These are phyloP conservation scores for Naganishia sp. DNA, from an alignment of 1,284 basidiomycete genomes.

Conservation along the genomic window DNA sequence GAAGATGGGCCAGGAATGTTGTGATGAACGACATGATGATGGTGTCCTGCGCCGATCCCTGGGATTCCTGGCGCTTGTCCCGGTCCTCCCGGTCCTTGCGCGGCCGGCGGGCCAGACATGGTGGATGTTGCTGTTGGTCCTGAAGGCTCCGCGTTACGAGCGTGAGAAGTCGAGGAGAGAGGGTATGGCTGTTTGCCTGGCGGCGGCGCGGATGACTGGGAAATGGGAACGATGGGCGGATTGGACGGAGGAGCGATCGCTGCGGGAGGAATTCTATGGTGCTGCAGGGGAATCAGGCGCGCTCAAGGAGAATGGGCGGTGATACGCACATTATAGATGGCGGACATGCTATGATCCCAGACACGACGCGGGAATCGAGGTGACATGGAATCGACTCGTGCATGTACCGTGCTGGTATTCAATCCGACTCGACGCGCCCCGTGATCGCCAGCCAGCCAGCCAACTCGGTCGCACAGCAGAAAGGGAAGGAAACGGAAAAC, in stretches of 20 bases:
- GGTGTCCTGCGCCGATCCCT: slow-evolving; percentile 50
- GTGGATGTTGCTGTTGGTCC: not conserved
- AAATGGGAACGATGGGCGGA: slow-evolving; percentile 38
- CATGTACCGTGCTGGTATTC: no score
- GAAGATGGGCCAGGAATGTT: slow-evolving; percentile 5
- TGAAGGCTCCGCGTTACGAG: not conserved
- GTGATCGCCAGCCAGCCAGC: no score
- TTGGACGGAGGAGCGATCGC: slow-evolving; percentile 59
- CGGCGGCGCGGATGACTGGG: not conserved
- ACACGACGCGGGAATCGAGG: no score
- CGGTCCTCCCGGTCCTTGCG: not conserved
- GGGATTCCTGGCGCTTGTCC: not conserved
- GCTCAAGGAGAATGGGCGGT: slow-evolving; percentile 13
- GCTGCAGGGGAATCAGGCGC: slow-evolving; percentile 54
- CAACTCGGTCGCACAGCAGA: no score
- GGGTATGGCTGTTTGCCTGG: not conserved
- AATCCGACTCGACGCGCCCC: no score
- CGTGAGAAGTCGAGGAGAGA: not conserved
- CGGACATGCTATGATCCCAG: slow-evolving; percentile 41
- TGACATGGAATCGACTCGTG: no score
- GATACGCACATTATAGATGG: slow-evolving; percentile 58
- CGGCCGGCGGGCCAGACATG: not conserved
- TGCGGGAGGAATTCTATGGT: slow-evolving; percentile 60
- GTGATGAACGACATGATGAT: slow-evolving; percentile 38
- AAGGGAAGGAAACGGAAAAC: no score